phyloP scores from a whole-genome alignment of 169 alveolate species.

The Plasmodium vinckei region DNA sequence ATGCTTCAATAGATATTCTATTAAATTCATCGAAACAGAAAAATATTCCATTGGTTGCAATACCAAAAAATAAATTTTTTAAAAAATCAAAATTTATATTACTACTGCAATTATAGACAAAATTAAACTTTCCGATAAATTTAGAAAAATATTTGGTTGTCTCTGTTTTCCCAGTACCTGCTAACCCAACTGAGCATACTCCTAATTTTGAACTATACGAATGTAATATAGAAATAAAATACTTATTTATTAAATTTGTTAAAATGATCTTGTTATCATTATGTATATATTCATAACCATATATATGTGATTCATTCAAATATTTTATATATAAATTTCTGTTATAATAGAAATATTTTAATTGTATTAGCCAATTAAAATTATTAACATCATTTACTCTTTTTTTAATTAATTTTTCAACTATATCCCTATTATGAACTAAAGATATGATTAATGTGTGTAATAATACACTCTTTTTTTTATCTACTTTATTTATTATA shows the following conservation, averaged over 20 bases:
- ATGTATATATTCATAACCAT: conserved; percentile 98
- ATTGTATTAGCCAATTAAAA: conserved; percentile 73
- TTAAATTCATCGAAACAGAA: conserved; percentile 99
- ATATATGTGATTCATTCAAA: conserved; percentile 87
- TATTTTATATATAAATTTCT: conserved; percentile 69
- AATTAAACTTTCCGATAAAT: conserved; percentile 95
- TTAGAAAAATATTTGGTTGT: conserved; percentile 97
- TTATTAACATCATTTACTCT: conserved; percentile 46
- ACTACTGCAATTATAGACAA: conserved; percentile 98
- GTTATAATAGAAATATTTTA: conserved; percentile 59
- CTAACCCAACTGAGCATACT: conserved; percentile 99
- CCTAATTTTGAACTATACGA: conserved; percentile 97
- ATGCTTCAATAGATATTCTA: conserved; percentile 95
- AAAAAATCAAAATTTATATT: conserved; percentile 97
- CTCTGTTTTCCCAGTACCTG: conserved; percentile 99
- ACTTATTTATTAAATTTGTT: conserved; percentile 99
- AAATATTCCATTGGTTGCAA: conserved; percentile 98
- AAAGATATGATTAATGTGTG: conserved; percentile 63
- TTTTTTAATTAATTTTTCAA: conserved; percentile 69
- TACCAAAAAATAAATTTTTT: conserved; percentile 96
- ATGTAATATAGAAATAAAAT: conserved; percentile 96
- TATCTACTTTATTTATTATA: conserved; percentile 59
- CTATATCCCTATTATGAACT: conserved; percentile 74
- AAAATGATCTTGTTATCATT: conserved; percentile 96
- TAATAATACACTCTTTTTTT: conserved; percentile 69